Base-by-base conservation (phyloP, 768 basidiomycete species). In the Fistulinella prunicolor region DNA sequence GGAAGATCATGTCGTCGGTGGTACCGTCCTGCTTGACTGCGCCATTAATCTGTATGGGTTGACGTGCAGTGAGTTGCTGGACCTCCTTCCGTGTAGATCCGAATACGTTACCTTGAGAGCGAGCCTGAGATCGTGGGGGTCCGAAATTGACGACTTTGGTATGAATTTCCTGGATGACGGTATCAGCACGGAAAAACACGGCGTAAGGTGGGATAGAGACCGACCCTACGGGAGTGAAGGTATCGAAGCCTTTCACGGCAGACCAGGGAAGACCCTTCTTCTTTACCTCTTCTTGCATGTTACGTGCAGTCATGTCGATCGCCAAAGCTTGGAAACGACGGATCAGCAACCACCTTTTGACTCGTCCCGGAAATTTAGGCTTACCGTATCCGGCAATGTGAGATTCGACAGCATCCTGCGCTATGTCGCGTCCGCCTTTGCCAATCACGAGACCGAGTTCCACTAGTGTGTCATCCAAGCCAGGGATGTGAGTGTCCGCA, bases 381-480 rank as follows among this genome's bases (percentile, higher is more conserved):
- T 42, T 57, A 95, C 94, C 85, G 68, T 98, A 98, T 32, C 96
- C 96, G 4, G 93, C 91, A 47, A 99, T 80, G 60, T 95, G 82
- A 0, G 80, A 73, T 32, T 82, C 77, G 8, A 93, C 93, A 38
- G 85, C 72, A 4, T 74, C 73, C 60, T 82, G 80, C 2, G 83
- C 67, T 59, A 98, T 91, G 63, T 97, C 83, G 3, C 93, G 77
- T 36, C 91, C 94, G 5, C 71, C 69, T 71, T 88, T 91, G 44
- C 94, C 94, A 49, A 99, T 94, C 46, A 99, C 80, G n/a, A 99
- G 82, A 19, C 94, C 96, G 39, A 99, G 89, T 70, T 99, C 96
- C 54, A 99, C 95, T 87, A 26, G 39, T 16, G 7, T 28, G 28
- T 12, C 7, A 12, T 28, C 28, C 28, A 28, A 6, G 32, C 6